A percentile compares a stretch with the other conserved stretches of the same genome.
These are phyloP conservation scores for Pseudogymnoascus sp. DNA, from an alignment of 2,329 filamentous ascomycete genomes.

Conservation along the genomic window DNA sequence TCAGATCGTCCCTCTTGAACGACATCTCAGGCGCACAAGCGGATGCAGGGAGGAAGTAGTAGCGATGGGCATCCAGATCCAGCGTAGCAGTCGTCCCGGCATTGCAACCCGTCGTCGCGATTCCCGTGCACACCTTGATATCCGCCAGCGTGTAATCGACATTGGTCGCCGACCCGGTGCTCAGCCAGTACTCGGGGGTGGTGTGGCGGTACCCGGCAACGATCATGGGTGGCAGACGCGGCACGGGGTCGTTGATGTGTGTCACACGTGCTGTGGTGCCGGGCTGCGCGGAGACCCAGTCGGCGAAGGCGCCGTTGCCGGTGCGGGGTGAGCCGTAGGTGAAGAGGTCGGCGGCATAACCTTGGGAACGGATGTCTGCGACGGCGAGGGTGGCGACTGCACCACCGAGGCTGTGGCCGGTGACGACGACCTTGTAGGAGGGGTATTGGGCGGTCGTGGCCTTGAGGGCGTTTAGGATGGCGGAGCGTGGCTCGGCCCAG, in stretches of 20 bases:
- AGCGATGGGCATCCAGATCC: constrained; percentile 38
- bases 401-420: constrained; percentile 63
- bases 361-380: constrained; percentile 44
- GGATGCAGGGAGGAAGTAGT: constrained; percentile 41
- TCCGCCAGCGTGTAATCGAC: constrained; percentile 33
- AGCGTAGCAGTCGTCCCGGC: constrained; percentile 38
- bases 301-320: constrained; percentile 48
- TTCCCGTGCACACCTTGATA: constrained; percentile 42
- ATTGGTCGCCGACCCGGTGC: constrained; percentile 29
- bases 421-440: constrained; percentile 46
- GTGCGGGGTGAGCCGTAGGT: constrained; percentile 61
- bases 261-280: constrained; percentile 55
- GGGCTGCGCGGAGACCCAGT: constrained; percentile 47
- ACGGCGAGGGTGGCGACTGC: constrained; percentile 55
- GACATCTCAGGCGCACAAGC: constrained; percentile 30
- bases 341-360: constrained; percentile 48
- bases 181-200: constrained; percentile 62
- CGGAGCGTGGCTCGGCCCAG: constrained; percentile 45
- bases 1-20: constrained; percentile 5
- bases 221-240: constrained; percentile 54
- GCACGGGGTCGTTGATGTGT: constrained; percentile 59
- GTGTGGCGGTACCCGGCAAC: constrained; percentile 54
- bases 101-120: constrained; percentile 42
- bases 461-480: constrained; percentile 37
- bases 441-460: constrained; percentile 35